Evolutionary conservation across 129 eudicot genomes (phyloP).

Genomic region (Helianthus tuberosus): DNA sequence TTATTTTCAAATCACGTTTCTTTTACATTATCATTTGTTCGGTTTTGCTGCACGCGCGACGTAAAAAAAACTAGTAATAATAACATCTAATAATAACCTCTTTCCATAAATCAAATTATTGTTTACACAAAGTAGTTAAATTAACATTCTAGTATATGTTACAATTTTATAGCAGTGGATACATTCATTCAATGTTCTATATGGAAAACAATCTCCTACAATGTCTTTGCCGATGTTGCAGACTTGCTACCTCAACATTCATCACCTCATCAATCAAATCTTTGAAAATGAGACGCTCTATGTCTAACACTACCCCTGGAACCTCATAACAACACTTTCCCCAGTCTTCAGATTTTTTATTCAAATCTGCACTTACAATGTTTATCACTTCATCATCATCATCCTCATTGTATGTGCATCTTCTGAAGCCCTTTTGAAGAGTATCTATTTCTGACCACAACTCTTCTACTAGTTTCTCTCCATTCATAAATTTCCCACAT

Average conservation of each 20-base stretch:
- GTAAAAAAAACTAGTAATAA: not conserved
- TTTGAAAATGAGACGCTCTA: slow-evolving; percentile 75
- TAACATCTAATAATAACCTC: not conserved
- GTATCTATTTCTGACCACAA: slow-evolving; percentile 59
- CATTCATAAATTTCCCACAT: slow-evolving; percentile 29
- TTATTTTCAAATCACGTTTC: too few relatives aligned
- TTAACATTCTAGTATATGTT: slow-evolving; percentile 14
- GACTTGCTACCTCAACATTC: slow-evolving; percentile 40
- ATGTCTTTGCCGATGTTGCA: slow-evolving; percentile 32
- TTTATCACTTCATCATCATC: slow-evolving; percentile 56
- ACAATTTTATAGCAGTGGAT: slow-evolving; percentile 23
- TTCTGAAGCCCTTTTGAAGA: slow-evolving; percentile 38
- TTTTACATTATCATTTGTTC: too few relatives aligned
- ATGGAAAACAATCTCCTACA: slow-evolving; percentile 46
- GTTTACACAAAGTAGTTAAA: slow-evolving; percentile 15
- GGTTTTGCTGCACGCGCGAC: too few relatives aligned
- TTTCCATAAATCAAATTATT: not conserved
- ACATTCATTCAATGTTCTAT: slow-evolving; percentile 32
- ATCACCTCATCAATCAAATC: slow-evolving; percentile 75
- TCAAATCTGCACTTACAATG: slow-evolving; percentile 59
- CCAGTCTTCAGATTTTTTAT: slow-evolving; percentile 57
- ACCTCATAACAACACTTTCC: slow-evolving; percentile 39
- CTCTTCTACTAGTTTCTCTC: slow-evolving; percentile 54
- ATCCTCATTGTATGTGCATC: slow-evolving; percentile 52
- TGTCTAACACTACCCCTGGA: slow-evolving; percentile 34